Conservation (phyloP, 495 filamentous ascomycete genomes). For the Stereocaulon alpinum region DNA sequence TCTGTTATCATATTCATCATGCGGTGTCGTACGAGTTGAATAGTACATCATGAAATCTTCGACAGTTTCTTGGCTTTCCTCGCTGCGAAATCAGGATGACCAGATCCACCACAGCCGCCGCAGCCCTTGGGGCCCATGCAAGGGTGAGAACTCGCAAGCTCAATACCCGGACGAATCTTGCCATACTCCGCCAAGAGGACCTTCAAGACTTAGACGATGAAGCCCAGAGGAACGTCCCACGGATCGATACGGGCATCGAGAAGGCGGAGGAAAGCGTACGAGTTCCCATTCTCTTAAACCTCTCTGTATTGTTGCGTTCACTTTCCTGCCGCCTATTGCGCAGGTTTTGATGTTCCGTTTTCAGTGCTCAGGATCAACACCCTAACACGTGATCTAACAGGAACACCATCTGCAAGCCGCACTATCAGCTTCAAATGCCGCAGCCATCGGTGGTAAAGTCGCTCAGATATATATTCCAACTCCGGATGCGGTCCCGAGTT, state of each 20-base stretch:
- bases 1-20: too few relatives aligned
- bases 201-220: conserved; percentile 70
- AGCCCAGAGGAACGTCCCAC: conserved; percentile 53
- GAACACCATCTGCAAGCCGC: conserved; percentile 97
- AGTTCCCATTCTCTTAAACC: conserved; percentile 23
- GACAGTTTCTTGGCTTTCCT: too few relatives aligned
- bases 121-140: too few relatives aligned
- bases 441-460: conserved; percentile 58
- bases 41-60: too few relatives aligned
- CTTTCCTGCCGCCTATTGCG: conserved; percentile 7
- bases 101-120: too few relatives aligned
- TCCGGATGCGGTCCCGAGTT: conserved; percentile 64
- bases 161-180: conserved; percentile 73
- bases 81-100: too few relatives aligned
- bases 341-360: not conserved
- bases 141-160: conserved; percentile 30
- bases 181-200: conserved; percentile 77
- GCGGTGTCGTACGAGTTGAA: too few relatives aligned
- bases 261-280: conserved; percentile 92
- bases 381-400: conserved; percentile 28
- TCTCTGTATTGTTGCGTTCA: conserved; percentile 25
- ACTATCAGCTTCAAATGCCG: conserved; percentile 62
- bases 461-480: conserved; percentile 74
- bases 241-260: conserved; percentile 94
- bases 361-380: conserved; percentile 10